These are phyloP conservation scores for Mortierella sp. DNA, from an alignment of 371 early-diverging fungal species.

Conservation along the genomic window DNA sequence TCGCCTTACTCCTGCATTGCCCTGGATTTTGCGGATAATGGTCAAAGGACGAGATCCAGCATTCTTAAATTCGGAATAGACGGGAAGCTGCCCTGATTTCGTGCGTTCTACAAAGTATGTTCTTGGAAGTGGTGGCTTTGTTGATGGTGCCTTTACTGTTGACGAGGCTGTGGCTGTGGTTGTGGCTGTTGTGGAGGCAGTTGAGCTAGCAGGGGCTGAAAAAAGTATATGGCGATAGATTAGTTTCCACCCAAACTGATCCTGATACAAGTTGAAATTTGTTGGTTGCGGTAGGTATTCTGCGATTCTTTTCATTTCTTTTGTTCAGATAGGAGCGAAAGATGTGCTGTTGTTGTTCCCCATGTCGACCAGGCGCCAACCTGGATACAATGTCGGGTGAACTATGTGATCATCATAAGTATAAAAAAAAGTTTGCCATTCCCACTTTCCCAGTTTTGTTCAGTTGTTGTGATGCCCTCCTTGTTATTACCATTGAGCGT, in stretches of 20 bases:
- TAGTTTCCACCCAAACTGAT: background rate
- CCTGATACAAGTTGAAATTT: background rate
- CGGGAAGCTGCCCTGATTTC: slow-evolving; percentile 52
- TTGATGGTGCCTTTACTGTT: slow-evolving; percentile 15
- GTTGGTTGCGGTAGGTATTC: no score
- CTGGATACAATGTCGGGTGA: slow-evolving; percentile 13
- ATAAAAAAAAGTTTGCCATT: background rate
- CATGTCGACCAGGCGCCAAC: slow-evolving; percentile 18
- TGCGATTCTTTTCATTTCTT: background rate
- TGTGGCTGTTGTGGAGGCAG: slow-evolving; percentile 5
- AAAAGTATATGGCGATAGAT: background rate
- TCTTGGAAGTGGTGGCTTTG: slow-evolving; percentile 34
- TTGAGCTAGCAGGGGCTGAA: background rate
- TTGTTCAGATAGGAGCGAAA: slow-evolving; percentile 33
- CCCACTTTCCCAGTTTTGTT: no score
- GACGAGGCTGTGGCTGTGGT: background rate
- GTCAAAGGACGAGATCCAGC: slow-evolving; percentile 37
- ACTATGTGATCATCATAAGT: slow-evolving; percentile 3
- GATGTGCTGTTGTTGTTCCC: slow-evolving; percentile 19
- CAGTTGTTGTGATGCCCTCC: background rate
- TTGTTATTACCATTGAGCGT: slow-evolving; percentile 35
- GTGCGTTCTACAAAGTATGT: slow-evolving; percentile 56
- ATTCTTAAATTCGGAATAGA: slow-evolving; percentile 52
- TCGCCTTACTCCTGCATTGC: slow-evolving; percentile 42
- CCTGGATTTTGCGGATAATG: slow-evolving; percentile 52